These are phyloP conservation scores for Trypanosoma scelopori DNA, from an alignment of 208 protist species.

Conservation along the genomic window DNA sequence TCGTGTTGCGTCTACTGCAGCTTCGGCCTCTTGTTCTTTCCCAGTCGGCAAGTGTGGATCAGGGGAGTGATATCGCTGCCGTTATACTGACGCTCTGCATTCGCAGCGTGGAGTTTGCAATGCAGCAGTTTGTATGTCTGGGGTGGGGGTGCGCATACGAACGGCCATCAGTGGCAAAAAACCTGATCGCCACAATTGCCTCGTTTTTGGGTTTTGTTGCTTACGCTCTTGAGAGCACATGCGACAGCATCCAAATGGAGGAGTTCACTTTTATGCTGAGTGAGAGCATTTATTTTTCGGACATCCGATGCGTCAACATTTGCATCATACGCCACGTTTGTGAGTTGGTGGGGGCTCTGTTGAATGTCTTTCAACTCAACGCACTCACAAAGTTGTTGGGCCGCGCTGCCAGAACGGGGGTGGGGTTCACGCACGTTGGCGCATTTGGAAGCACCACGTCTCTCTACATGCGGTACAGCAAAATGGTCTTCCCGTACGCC, in stretches of 20 bases:
- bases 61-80: constrained; percentile 12
- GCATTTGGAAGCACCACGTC: constrained; percentile 31
- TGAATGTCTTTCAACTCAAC: constrained; percentile 28
- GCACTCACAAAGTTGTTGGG: constrained; percentile 11
- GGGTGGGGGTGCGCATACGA: constrained; percentile 66
- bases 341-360: constrained; percentile 6
- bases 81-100: constrained; percentile 30
- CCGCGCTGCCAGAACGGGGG: neutral
- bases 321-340: neutral
- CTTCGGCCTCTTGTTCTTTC: constrained; percentile 26
- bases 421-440: neutral
- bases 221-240: constrained; percentile 22
- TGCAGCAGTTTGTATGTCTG: constrained; percentile 53
- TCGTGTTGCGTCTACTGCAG: constrained; percentile 31
- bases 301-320: constrained; percentile 18
- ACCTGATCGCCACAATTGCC: constrained; percentile 32
- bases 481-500: constrained; percentile 49
- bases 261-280: neutral
- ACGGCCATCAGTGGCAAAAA: constrained; percentile 29
- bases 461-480: constrained; percentile 51
- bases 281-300: neutral
- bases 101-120: constrained; percentile 33
- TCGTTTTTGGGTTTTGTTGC: constrained; percentile 38
- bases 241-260: neutral
- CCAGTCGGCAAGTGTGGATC: too few species aligned